Conservation (phyloP, 352 stramenopile species). For the Pythium utonaiense region DNA sequence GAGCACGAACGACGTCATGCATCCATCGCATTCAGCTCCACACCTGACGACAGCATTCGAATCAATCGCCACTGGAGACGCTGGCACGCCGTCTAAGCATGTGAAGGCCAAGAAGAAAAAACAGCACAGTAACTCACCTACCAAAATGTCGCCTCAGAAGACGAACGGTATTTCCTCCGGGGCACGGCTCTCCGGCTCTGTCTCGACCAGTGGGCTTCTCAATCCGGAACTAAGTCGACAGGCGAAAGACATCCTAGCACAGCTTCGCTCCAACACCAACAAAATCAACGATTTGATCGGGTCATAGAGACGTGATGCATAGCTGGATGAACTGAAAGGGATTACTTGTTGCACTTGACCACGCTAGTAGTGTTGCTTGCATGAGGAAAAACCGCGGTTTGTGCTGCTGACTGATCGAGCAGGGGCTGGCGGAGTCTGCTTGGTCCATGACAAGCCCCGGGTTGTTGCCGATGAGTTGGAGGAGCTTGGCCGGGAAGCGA, state of each 20-base stretch:
- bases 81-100: neutral
- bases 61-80: neutral
- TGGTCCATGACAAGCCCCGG: neutral
- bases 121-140: neutral
- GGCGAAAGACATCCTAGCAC: slow-evolving; percentile 53
- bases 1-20: neutral
- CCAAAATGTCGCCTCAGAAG: slow-evolving; percentile 3
- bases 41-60: neutral
- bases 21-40: slow-evolving; percentile 22
- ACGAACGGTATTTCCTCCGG: slow-evolving; percentile 4
- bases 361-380: neutral
- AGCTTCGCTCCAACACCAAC: slow-evolving; percentile 58
- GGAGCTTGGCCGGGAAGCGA: slow-evolving; percentile 13
- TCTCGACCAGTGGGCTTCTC: slow-evolving; percentile 31
- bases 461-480: neutral
- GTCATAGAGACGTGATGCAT: neutral
- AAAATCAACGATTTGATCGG: slow-evolving; percentile 77
- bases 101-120: slow-evolving; percentile 5
- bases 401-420: neutral
- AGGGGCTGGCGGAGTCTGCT: neutral
- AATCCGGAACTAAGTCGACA: slow-evolving; percentile 56
- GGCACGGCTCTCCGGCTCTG: slow-evolving; percentile 7
- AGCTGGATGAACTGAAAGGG: too few relatives aligned
- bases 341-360: too few relatives aligned
- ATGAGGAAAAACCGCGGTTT: neutral